Conservation (phyloP, 768 basidiomycete genomes). For the Cystofilobasidium ferigula region DNA sequence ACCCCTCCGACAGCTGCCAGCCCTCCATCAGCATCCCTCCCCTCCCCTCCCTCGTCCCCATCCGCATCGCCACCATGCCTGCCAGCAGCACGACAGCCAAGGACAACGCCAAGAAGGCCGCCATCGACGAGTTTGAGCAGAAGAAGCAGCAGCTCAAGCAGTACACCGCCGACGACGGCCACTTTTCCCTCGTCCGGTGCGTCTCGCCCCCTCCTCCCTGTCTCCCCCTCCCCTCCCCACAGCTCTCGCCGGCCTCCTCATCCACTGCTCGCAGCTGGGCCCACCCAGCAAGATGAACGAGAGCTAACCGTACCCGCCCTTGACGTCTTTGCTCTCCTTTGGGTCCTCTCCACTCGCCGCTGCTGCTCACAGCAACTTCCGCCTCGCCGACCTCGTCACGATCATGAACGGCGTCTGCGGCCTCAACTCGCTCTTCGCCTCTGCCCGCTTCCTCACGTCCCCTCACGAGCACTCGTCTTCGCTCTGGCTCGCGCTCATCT, state of each 20-base stretch:
- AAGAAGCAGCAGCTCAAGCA: conserved; percentile 54
- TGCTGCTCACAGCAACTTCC: conserved; percentile 87
- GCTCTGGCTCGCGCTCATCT: conserved; percentile 72
- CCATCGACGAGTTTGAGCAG: background rate
- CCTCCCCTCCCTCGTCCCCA: no score
- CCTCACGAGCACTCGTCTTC: conserved; percentile 62
- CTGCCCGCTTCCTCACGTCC: conserved; percentile 62
- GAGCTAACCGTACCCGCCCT: no score
- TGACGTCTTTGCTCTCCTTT: no score
- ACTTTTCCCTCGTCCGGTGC: conserved; percentile 94
- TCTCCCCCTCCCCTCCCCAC: background rate
- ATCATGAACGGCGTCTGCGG: conserved; percentile 99
- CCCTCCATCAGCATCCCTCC: no score
- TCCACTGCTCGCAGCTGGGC: no score
- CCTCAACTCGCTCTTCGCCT: conserved; percentile 85
- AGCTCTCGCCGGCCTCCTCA: no score
- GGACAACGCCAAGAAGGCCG: background rate
- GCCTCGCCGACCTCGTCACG: conserved; percentile 92
- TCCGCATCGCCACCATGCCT: no score
- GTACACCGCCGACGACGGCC: conserved; percentile 79
- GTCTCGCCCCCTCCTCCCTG: conserved; percentile 17
- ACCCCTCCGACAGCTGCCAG: no score
- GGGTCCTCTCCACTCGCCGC: no score
- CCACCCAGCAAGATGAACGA: no score
- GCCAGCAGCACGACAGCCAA: no score